Evolutionary conservation across 257 asterid species (phyloP).

Genomic region (Salvia rosmarinus): DNA sequence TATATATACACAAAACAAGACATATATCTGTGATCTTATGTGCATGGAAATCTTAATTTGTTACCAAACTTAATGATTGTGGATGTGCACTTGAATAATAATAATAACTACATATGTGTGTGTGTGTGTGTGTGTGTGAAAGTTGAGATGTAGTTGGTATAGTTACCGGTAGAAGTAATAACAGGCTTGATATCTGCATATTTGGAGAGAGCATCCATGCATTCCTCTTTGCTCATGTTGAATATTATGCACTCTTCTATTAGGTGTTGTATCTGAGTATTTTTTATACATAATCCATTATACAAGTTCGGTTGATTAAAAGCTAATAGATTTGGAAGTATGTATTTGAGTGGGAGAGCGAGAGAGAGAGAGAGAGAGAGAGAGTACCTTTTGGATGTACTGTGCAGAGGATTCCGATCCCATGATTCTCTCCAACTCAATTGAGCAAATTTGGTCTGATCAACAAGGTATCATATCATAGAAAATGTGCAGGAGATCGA

Average conservation of each 20-base stretch:
- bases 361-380: neutral
- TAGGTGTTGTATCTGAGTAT: conserved; percentile 49
- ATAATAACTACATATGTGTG: too few species aligned
- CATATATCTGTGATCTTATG: neutral
- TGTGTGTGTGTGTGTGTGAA: too few species aligned
- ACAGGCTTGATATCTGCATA: conserved; percentile 84
- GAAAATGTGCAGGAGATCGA: neutral
- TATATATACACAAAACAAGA: too few species aligned
- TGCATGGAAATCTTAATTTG: neutral
- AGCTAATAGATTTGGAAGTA: too few species aligned
- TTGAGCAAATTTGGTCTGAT: conserved; percentile 16
- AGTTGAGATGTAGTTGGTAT: too few species aligned
- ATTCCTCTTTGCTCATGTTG: conserved; percentile 87
- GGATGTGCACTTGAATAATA: too few species aligned
- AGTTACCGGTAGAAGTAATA: conserved; percentile 59
- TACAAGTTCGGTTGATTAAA: too few species aligned
- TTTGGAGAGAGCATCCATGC: conserved; percentile 90
- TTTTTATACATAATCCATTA: neutral
- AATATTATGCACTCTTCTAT: conserved; percentile 84
- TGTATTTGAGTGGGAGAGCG: too few species aligned
- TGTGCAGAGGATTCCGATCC: conserved; percentile 70
- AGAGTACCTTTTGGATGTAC: conserved; percentile 71
- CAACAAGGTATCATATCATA: neutral
- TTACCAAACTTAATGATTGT: too few species aligned
- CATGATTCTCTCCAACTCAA: conserved; percentile 37